phyloP scores from a whole-genome alignment of 768 basidiomycete species.

The Russula virescens region DNA sequence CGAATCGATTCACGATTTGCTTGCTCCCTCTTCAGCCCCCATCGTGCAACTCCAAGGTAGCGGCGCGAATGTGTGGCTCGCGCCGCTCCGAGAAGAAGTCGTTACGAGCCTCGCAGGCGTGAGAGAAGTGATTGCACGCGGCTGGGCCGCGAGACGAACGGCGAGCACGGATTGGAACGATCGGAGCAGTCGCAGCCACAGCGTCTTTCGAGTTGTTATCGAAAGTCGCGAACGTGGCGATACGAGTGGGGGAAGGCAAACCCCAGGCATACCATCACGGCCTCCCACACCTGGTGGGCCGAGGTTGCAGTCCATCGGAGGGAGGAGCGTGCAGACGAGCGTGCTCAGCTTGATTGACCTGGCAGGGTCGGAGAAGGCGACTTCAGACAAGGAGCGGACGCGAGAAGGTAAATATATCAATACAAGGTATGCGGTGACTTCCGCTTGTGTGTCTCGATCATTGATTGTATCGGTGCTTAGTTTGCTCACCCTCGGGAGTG shows the following conservation, averaged over 20 bases:
- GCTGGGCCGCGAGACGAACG: slow-evolving; percentile 82
- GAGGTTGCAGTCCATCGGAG: slow-evolving; percentile 68
- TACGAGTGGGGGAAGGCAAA: slow-evolving; percentile 42
- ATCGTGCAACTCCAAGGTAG: slow-evolving; percentile 70
- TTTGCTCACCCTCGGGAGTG: slow-evolving; percentile 85
- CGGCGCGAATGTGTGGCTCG: slow-evolving; percentile 53
- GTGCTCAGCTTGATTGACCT: slow-evolving; percentile 89
- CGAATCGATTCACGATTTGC: slow-evolving; percentile 79
- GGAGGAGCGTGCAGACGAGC: slow-evolving; percentile 71
- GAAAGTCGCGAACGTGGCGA: slow-evolving; percentile 76
- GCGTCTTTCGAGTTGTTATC: slow-evolving; percentile 88
- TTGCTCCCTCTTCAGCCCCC: slow-evolving; percentile 61
- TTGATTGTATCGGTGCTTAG: slow-evolving; percentile 35
- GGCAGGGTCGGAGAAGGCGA: slow-evolving; percentile 95
- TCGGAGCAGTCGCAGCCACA: slow-evolving; percentile 89
- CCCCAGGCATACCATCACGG: slow-evolving; percentile 41
- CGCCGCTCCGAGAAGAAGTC: slow-evolving; percentile 84
- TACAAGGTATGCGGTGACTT: slow-evolving; percentile 49
- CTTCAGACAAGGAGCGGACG: slow-evolving; percentile 92
- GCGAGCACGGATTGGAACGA: slow-evolving; percentile 99
- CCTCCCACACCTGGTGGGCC: slow-evolving; percentile 55
- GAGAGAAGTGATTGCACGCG: slow-evolving; percentile 75
- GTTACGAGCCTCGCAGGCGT: slow-evolving; percentile 89
- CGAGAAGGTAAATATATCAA: slow-evolving; percentile 97
- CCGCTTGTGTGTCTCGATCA: background rate